These are phyloP conservation scores for Mucor racemosus DNA, from an alignment of 371 early-diverging fungal species.

Conservation along the genomic window DNA sequence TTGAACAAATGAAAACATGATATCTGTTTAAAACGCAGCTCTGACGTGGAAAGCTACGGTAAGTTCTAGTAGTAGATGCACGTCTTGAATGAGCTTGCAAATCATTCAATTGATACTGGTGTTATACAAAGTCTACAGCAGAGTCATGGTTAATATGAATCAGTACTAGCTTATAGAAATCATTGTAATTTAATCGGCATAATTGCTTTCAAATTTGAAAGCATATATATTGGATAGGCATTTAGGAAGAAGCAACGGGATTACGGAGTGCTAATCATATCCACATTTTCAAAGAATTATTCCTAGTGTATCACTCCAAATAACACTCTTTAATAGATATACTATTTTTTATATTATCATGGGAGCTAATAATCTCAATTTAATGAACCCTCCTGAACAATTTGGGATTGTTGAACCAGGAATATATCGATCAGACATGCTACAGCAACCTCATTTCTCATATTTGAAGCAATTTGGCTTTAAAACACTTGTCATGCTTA, in stretches of 20 bases:
- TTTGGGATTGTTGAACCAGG: slow-evolving; percentile 92
- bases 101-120: background rate
- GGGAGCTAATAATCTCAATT: slow-evolving; percentile 17
- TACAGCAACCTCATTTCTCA: slow-evolving; percentile 74
- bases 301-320: background rate
- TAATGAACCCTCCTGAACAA: slow-evolving; percentile 81
- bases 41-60: slow-evolving; percentile 10
- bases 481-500: slow-evolving; percentile 82
- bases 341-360: slow-evolving; percentile 4
- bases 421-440: slow-evolving; percentile 82
- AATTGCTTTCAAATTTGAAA: background rate
- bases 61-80: background rate
- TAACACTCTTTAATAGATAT: too few species aligned
- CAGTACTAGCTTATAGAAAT: background rate
- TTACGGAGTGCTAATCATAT: slow-evolving; percentile 8
- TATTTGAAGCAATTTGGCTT: slow-evolving; percentile 81
- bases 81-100: background rate
- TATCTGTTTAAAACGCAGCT: slow-evolving; percentile 10
- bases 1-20: slow-evolving; percentile 11
- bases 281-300: background rate
- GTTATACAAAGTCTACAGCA: background rate
- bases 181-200: background rate
- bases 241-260: background rate
- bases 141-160: background rate
- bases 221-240: background rate